phyloP scores from a whole-genome alignment of 345 rosid genomes.

The Firmiana major region DNA sequence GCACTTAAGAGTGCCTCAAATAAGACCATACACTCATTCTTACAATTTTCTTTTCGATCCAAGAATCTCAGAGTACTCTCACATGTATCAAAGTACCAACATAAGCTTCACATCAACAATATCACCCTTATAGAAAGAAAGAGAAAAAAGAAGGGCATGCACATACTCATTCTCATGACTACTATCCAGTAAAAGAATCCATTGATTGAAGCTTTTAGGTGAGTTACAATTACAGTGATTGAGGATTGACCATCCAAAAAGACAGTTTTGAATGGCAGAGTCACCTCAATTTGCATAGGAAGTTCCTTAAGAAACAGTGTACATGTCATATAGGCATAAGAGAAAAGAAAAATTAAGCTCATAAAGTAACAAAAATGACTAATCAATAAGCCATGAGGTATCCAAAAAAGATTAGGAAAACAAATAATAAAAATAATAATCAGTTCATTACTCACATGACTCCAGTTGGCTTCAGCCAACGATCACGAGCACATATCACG shows the following conservation, averaged over 20 bases:
- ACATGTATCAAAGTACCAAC: neutral
- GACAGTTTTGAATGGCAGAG: neutral
- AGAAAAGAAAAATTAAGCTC: neutral
- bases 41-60: neutral
- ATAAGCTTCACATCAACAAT: neutral
- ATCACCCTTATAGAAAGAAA: neutral
- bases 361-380: neutral
- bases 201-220: neutral
- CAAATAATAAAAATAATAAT: neutral
- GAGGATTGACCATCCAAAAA: neutral
- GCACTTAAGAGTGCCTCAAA: neutral
- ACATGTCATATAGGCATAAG: neutral
- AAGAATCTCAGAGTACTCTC: neutral
- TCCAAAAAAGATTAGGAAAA: neutral
- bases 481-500: conserved; percentile 93
- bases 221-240: neutral
- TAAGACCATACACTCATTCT: neutral
- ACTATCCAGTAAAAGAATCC: neutral
- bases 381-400: neutral
- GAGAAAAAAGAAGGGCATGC: neutral
- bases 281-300: neutral
- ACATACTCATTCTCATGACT: neutral
- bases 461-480: conserved; percentile 91
- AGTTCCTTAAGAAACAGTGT: neutral
- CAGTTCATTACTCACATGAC: conserved; percentile 66